A percentile compares a stretch with the other conserved stretches of the same genome.
phyloP scores from a whole-genome alignment of 768 basidiomycete species.

The Arthromyces matolae region DNA sequence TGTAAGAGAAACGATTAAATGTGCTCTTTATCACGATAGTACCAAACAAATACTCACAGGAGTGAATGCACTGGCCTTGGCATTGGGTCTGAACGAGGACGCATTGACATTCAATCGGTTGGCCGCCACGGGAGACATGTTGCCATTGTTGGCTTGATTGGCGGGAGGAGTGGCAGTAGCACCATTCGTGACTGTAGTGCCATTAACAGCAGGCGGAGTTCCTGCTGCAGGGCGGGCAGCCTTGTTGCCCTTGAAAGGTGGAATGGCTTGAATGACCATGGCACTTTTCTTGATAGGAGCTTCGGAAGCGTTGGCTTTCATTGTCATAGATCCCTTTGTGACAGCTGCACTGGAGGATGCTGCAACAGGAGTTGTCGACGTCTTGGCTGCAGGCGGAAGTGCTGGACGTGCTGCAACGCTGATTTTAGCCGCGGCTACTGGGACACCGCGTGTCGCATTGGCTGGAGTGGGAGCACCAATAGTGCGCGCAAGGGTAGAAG shows the following conservation, averaged over 20 bases:
- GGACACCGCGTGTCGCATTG: conserved; percentile 42
- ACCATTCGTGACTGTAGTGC: conserved; percentile 21
- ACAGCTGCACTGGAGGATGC: conserved; percentile 18
- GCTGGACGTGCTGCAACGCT: conserved; percentile 18
- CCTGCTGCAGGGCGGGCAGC: conserved; percentile 22
- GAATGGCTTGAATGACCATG: conserved; percentile 89
- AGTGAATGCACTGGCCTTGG: conserved; percentile 73
- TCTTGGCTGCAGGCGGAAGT: conserved; percentile 21
- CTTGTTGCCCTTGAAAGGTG: conserved; percentile 78
- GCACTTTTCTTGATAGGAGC: conserved; percentile 39
- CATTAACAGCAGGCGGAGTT: conserved; percentile 28
- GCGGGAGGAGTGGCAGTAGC: conserved; percentile 18
- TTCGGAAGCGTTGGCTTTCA: conserved; percentile 29
- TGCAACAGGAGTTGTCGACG: conserved; percentile 22
- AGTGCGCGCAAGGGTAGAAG: conserved; percentile 60
- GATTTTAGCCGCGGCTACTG: conserved; percentile 35
- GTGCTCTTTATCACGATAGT: conserved; percentile 21
- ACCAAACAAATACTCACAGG: conserved; percentile 44
- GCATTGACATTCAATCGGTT: conserved; percentile 84
- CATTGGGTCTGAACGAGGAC: conserved; percentile 86
- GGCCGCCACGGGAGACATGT: conserved; percentile 53
- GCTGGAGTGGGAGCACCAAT: conserved; percentile 62
- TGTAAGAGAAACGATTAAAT: conserved; percentile 26
- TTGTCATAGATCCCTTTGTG: conserved; percentile 26
- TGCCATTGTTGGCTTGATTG: conserved; percentile 18